Evolutionary conservation across 495 filamentous ascomycete genomes (phyloP), one percentile per base, ranked within the genome.

Genomic region (Parmelia sp.): DNA sequence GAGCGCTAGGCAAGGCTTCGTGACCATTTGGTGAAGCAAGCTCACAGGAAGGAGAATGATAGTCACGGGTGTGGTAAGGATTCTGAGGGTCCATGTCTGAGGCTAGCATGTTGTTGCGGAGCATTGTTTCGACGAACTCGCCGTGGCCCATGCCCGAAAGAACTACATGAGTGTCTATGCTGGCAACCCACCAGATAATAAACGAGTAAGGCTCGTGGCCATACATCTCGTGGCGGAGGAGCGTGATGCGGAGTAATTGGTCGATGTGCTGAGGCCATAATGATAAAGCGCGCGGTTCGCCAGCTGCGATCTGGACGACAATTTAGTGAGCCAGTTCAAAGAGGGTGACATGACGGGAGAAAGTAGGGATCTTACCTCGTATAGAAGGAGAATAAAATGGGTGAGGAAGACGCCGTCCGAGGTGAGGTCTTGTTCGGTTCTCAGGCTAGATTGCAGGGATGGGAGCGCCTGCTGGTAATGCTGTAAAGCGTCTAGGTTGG

Each of bases 301-400:
- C 76, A 44, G 79, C 78, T 23, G 77, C 76, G 61, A 85, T 76
- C 77, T 84, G 53, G 17, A 40, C 15, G 19, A 57, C 36, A 57
- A 36, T 59, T 40, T n/a, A 39, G 15, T 31, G 53, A 11, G 53
- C 31, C 14, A 61, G 21, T 21, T 21, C 19, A 12, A 0, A 3
- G 21, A 33, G 6, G 51, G 9, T 12, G 10, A 21, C 6, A 5
- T 6, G 10, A 55, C 21, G 14, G 21, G 51, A 33, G 29, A 21
- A 1, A 11, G 6, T 33, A 23, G 0, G 14, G 23, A 31, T 60
- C 76, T 68, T 66, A 85, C 80, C 72, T 86, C 84, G 62, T 84
- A 86, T 23, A 87, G 70, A 23, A 86, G 76, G 8, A 86, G 75
- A n/a, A 86, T 69, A 69, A 86, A 85, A 66, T 87, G 83, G 0